Conservation (phyloP, 768 basidiomycete genomes). For the Pleurotus salmoneostramineus region DNA sequence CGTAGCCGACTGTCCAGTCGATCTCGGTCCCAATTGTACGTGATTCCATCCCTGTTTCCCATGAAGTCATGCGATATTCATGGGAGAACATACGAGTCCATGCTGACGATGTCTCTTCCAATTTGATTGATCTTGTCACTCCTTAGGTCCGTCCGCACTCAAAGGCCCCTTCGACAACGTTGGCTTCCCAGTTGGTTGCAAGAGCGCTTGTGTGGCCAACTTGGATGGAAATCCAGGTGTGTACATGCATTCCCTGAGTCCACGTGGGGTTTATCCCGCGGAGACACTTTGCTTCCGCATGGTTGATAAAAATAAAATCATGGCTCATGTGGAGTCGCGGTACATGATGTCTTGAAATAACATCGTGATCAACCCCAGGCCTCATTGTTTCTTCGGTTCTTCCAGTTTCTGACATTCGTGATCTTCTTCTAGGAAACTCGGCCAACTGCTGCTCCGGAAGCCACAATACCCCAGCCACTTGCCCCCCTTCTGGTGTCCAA, state of each 20-base stretch:
- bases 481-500: slow-evolving; percentile 14
- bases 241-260: not conserved
- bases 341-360: not conserved
- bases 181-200: slow-evolving; percentile 46
- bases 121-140: slow-evolving; percentile 10
- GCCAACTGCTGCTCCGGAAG: slow-evolving; percentile 63
- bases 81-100: too few species aligned
- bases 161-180: too few species aligned
- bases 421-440: slow-evolving; percentile 39
- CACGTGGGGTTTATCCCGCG: not conserved
- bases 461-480: slow-evolving; percentile 12
- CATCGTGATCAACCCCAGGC: not conserved
- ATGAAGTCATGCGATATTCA: too few species aligned
- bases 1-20: slow-evolving; percentile 46
- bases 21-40: slow-evolving; percentile 51
- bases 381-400: slow-evolving; percentile 9
- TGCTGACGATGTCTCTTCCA: too few species aligned
- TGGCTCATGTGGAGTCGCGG: too few species aligned
- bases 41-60: not conserved
- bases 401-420: not conserved
- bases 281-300: not conserved
- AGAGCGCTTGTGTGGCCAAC: slow-evolving; percentile 42
- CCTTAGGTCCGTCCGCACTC: slow-evolving; percentile 33
- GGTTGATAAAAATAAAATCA: too few species aligned
- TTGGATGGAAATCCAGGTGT: slow-evolving; percentile 25